These are phyloP conservation scores for Fragaria vesca DNA, from an alignment of 306 rosid species.

Conservation along the genomic window DNA sequence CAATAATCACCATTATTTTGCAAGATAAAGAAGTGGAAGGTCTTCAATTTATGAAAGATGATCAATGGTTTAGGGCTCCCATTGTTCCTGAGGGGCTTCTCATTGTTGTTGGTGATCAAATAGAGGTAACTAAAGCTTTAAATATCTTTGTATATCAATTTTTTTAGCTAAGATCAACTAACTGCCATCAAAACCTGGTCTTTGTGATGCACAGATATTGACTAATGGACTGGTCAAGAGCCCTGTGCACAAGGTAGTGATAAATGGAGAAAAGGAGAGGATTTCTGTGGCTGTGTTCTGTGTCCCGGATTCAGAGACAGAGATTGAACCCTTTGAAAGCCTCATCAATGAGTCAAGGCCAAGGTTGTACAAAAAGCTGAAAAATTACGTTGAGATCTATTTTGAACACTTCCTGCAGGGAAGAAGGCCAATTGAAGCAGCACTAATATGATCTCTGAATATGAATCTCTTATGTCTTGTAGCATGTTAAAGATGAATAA, in stretches of 20 bases:
- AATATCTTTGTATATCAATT: background rate
- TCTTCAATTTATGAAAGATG: background rate
- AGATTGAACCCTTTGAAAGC: background rate
- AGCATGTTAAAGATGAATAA: background rate
- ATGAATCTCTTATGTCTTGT: background rate
- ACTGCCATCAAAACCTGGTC: background rate
- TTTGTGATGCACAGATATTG: constrained; percentile 6
- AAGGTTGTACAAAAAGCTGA: too few relatives aligned
- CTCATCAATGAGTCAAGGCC: too few relatives aligned
- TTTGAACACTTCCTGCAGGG: constrained; percentile 60
- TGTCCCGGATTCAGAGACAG: background rate
- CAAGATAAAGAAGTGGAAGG: constrained; percentile 28
- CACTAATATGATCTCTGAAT: constrained; percentile 25
- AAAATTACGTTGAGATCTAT: constrained; percentile 13
- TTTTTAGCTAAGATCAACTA: background rate
- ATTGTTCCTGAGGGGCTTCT: background rate
- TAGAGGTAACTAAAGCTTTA: background rate
- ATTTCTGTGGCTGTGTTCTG: background rate
- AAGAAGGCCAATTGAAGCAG: constrained; percentile 58
- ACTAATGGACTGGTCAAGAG: background rate
- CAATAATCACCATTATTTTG: constrained; percentile 24
- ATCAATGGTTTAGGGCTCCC: background rate
- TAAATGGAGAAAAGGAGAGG: background rate
- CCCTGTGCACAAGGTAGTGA: background rate
- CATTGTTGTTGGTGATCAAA: background rate